phyloP scores from a whole-genome alignment of 495 filamentous ascomycete genomes.

The Xylaria intraflava region DNA sequence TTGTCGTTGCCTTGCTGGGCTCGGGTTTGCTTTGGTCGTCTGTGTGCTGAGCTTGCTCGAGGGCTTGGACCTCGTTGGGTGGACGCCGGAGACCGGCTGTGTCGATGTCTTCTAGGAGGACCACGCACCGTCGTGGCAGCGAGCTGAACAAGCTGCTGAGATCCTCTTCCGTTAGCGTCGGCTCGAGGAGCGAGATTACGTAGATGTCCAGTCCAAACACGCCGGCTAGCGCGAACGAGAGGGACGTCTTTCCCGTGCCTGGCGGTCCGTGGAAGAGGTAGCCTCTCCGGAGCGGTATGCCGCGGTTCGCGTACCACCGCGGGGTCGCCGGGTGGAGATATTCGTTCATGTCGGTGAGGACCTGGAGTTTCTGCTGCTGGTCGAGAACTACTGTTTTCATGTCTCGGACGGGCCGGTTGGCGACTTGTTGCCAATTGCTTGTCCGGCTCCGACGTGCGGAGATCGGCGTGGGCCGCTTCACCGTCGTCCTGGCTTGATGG shows the following conservation, averaged over 20 bases:
- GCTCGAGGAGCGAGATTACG: conserved; percentile 56
- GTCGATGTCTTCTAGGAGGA: conserved; percentile 68
- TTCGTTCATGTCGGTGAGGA: conserved; percentile 79
- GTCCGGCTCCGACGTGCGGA: conserved; percentile 28
- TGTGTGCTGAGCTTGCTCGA: conserved; percentile 1
- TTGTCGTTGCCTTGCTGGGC: not conserved
- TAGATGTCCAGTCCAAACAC: conserved; percentile 65
- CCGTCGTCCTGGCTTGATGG: conserved; percentile 43
- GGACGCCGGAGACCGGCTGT: conserved; percentile 55
- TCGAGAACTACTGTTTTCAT: conserved; percentile 83
- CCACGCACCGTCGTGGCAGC: conserved; percentile 57
- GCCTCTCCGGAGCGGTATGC: conserved; percentile 87
- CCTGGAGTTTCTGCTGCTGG: conserved; percentile 58
- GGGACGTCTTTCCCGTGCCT: conserved; percentile 57
- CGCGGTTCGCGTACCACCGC: conserved; percentile 70
- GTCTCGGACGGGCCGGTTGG: conserved; percentile 64
- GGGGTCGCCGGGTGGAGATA: conserved; percentile 70
- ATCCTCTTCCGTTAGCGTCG: conserved; percentile 61
- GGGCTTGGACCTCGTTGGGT: conserved; percentile 20
- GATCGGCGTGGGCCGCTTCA: conserved; percentile 39
- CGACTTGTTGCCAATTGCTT: conserved; percentile 58
- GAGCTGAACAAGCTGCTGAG: conserved; percentile 60
- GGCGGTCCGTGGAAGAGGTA: conserved; percentile 78
- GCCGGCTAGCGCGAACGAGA: conserved; percentile 61
- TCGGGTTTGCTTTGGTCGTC: conserved; percentile 13